Conservation (phyloP, 306 rosid species). For the Vicia sativa region DNA sequence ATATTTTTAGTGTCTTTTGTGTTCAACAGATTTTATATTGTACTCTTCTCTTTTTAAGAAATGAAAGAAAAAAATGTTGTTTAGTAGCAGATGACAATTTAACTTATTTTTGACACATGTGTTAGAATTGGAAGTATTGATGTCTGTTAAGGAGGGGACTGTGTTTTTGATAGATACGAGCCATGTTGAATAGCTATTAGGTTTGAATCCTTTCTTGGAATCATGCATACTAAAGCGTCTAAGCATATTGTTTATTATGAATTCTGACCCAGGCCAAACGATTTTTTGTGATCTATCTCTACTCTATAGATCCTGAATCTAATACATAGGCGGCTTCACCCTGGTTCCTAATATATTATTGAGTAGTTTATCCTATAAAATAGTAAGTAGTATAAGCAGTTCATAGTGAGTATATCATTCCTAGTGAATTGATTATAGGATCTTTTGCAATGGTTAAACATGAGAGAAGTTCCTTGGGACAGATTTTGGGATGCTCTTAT, state of each 20-base stretch:
- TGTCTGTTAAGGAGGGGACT: too few relatives aligned
- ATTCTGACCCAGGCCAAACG: too few relatives aligned
- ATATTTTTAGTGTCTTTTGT: not conserved
- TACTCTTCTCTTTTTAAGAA: not conserved
- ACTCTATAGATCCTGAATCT: too few relatives aligned
- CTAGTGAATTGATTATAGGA: conserved; percentile 12
- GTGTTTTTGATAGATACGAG: too few relatives aligned
- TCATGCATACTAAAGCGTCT: too few relatives aligned
- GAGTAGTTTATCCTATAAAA: not conserved
- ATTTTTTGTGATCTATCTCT: too few relatives aligned
- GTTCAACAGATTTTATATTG: not conserved
- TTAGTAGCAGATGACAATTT: not conserved
- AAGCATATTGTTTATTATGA: too few relatives aligned
- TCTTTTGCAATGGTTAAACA: conserved; percentile 2
- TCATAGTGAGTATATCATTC: conserved; percentile 3
- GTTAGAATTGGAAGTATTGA: not conserved
- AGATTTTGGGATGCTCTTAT: conserved; percentile 1
- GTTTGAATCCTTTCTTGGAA: too few relatives aligned
- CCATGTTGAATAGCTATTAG: too few relatives aligned
- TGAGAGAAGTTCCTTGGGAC: not conserved
- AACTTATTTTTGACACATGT: not conserved
- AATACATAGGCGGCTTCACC: too few relatives aligned
- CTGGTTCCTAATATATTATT: not conserved
- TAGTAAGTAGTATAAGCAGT: not conserved
- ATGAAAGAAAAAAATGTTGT: not conserved